Evolutionary conservation across 75 land plant genomes (phyloP).

Genomic region (Adiantum capillusveneris): DNA sequence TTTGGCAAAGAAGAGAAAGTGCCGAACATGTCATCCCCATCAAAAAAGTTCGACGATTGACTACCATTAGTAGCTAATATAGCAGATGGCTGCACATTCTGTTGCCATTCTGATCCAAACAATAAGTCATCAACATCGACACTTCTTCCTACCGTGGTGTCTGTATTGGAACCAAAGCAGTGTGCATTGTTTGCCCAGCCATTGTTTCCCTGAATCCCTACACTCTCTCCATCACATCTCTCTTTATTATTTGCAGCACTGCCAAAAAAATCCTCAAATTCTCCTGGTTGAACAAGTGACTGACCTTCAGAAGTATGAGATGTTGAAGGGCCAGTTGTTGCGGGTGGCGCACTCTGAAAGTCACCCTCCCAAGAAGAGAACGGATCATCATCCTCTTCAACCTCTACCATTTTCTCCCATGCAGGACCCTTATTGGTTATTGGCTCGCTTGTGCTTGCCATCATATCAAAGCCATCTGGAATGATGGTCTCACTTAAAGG

Average conservation of each 20-base stretch:
- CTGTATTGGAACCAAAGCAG: no score
- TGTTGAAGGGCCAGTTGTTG: neutral
- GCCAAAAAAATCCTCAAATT: no score
- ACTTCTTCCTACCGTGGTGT: no score
- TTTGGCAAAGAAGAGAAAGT: no score
- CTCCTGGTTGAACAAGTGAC: no score
- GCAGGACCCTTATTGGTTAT: neutral
- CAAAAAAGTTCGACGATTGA: neutral
- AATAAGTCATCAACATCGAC: neutral
- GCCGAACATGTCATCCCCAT: no score
- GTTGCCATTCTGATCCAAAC: neutral
- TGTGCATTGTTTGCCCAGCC: no score
- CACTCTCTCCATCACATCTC: no score
- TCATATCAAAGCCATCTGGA: conserved; percentile 2
- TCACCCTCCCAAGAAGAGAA: neutral
- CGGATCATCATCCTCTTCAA: neutral
- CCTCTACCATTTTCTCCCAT: no score
- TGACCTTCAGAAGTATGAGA: no score
- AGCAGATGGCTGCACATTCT: neutral
- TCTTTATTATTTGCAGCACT: no score
- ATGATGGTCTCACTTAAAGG: conserved; percentile 1
- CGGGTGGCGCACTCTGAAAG: conserved; percentile 2
- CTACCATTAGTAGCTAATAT: neutral
- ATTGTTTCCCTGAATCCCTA: no score
- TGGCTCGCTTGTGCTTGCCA: neutral